Base-by-base conservation (phyloP, 805 yeast species). In the Monosporozyma aerobia region DNA sequence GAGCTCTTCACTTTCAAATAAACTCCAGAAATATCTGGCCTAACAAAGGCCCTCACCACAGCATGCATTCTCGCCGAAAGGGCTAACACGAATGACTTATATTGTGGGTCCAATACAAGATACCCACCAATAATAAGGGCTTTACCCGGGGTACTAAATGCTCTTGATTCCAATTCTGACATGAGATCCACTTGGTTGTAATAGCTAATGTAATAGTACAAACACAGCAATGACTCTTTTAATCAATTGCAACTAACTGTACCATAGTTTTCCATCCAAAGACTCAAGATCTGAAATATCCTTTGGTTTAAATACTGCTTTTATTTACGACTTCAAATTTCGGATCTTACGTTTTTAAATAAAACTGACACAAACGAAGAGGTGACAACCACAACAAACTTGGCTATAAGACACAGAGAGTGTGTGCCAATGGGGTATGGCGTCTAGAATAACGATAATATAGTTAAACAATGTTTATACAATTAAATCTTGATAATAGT, bases 71-170 rank as follows among this genome's bases (percentile, higher is more conserved):
- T 76, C 5, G 96, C 80, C 1, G 95, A 85, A 16, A 94, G 76
- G 0, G 96, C 98, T 11, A 92, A 82, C 3, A 87, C 95, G 64
- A 83, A 86, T 0, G 96, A 81, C 47, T 75, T 70, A 70, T 85
- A 90, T 39, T 68, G 68, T 0, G 90, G 90, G 54, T 87, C 94
- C 22, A 94, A 72, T 0, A 94, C 98, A 35, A 94, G 75, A 65
- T 94, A 94, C 0, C 99, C 99, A 19, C 99, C 99, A 0, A 94
- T 97, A 11, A 94, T 61, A 29, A 94, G 73, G 1, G 97, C 98
- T 67, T 94, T 94, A 0, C 98, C 97, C 0, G 99, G 97, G 0
- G 98, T 95, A 63, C 96, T 86, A 64, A 81, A 92, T 8, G 83
- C 87, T 51, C 71, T 69, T 32, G 46, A 35, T 8, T 48, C 49